phyloP scores from a whole-genome alignment of 2,329 filamentous ascomycete species.

The Beauveria varroae region DNA sequence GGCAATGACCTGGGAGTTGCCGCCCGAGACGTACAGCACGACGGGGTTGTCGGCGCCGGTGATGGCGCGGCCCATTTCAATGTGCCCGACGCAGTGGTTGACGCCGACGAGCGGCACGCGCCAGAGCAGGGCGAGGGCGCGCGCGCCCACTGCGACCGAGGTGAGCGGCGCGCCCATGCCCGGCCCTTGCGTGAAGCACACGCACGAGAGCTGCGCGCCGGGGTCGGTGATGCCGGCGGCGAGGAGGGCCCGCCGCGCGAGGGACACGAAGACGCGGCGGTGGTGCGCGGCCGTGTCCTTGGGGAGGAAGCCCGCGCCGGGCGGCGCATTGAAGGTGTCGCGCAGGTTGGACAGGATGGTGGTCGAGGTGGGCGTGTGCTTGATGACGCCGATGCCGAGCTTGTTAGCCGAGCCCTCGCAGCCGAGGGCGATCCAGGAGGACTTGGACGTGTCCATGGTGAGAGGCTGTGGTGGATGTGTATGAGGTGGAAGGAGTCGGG shows the following conservation, averaged over 20 bases:
- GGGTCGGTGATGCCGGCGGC: slow-evolving; percentile 53
- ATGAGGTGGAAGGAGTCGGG: neutral
- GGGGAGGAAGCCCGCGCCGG: slow-evolving; percentile 88
- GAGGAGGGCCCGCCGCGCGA: slow-evolving; percentile 73
- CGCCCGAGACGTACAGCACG: slow-evolving; percentile 89
- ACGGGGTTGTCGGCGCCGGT: slow-evolving; percentile 87
- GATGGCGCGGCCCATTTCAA: slow-evolving; percentile 95
- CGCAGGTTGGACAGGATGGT: slow-evolving; percentile 86
- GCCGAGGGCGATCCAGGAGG: slow-evolving; percentile 47
- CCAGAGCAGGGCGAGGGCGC: slow-evolving; percentile 79
- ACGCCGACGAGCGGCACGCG: slow-evolving; percentile 83
- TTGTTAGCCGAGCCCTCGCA: slow-evolving; percentile 96
- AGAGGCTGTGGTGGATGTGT: neutral
- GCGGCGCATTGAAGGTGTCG: slow-evolving; percentile 86
- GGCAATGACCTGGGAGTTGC: slow-evolving; percentile 96
- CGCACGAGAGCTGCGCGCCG: slow-evolving; percentile 66
- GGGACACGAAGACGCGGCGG: slow-evolving; percentile 70
- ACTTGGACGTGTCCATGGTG: slow-evolving; percentile 22
- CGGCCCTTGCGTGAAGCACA: slow-evolving; percentile 92
- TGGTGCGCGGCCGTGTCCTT: slow-evolving; percentile 95
- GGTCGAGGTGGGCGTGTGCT: slow-evolving; percentile 53
- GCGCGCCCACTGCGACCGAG: slow-evolving; percentile 75
- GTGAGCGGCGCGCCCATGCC: slow-evolving; percentile 95
- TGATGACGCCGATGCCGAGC: slow-evolving; percentile 86
- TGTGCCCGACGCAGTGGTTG: slow-evolving; percentile 97